phyloP scores from a whole-genome alignment of 164 flowering plant species.

The Amborella trichopoda region DNA sequence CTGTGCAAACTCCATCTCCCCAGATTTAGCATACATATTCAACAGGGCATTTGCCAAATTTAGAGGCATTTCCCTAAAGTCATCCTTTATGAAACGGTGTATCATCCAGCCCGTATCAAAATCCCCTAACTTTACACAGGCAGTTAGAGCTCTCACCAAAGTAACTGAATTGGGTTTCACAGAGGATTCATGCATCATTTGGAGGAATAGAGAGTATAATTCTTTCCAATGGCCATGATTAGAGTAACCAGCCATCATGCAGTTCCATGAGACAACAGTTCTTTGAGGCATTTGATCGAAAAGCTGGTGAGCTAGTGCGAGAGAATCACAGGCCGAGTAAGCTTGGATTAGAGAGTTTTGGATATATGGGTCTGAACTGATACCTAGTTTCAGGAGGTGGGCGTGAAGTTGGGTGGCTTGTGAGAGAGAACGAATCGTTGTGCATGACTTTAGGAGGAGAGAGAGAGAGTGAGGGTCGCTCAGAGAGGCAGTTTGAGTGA shows the following conservation, averaged over 20 bases:
- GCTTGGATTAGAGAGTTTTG: conserved; percentile 8
- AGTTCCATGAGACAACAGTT: too few relatives aligned
- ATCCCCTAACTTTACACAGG: conserved; percentile 10
- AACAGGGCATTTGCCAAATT: conserved; percentile 12
- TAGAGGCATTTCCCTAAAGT: conserved; percentile 3
- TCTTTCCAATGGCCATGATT: conserved; percentile 13
- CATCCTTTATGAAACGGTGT: conserved; percentile 6
- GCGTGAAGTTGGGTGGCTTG: conserved; percentile 10
- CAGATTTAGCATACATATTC: conserved; percentile 11
- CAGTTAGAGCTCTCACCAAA: conserved; percentile 9
- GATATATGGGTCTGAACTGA: conserved; percentile 3
- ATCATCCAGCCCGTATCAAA: conserved; percentile 10
- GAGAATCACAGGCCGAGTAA: conserved; percentile 3
- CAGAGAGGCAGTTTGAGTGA: too few relatives aligned
- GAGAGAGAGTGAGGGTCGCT: too few relatives aligned
- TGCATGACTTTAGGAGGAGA: too few relatives aligned
- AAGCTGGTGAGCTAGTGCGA: conserved; percentile 4
- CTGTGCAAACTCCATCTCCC: conserved; percentile 9
- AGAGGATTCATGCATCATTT: too few relatives aligned
- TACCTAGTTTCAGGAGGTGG: conserved; percentile 1
- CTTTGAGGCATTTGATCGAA: conserved; percentile 6
- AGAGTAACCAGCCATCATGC: too few relatives aligned
- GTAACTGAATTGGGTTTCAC: conserved; percentile 5
- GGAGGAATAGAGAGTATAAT: conserved; percentile 5
- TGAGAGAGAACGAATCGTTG: too few relatives aligned